phyloP scores from a whole-genome alignment of 306 rosid species.

The Cotoneaster glaucophyllus region DNA sequence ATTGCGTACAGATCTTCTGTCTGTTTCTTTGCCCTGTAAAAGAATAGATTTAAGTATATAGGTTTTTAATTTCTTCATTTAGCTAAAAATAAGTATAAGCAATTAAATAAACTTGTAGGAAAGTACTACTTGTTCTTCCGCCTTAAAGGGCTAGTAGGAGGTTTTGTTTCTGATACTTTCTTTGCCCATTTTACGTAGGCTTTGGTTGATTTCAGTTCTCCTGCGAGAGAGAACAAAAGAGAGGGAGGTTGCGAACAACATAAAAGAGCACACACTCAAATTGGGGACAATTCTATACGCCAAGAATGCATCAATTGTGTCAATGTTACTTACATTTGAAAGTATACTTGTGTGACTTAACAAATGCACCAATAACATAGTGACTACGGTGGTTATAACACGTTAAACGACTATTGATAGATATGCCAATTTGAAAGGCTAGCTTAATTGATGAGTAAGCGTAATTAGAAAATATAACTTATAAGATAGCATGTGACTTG shows the following conservation, averaged over 20 bases:
- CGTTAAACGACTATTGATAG: neutral
- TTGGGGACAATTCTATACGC: neutral
- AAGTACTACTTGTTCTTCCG: constrained; percentile 47
- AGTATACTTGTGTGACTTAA: no score
- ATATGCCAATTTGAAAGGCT: neutral
- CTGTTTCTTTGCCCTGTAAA: constrained; percentile 50
- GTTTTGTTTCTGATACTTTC: constrained; percentile 67
- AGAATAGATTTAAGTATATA: constrained; percentile 12
- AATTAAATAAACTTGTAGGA: neutral
- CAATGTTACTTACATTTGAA: neutral
- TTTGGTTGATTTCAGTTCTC: constrained; percentile 68
- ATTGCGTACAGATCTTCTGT: constrained; percentile 54
- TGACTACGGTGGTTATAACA: neutral
- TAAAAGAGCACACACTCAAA: neutral
- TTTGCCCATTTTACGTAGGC: constrained; percentile 69
- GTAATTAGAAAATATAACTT: neutral
- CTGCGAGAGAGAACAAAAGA: constrained; percentile 17
- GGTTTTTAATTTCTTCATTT: neutral
- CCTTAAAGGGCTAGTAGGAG: constrained; percentile 75
- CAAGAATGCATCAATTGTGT: neutral
- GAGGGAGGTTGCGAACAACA: neutral
- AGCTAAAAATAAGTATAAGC: neutral
- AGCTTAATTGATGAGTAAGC: neutral
- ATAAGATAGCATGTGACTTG: neutral
- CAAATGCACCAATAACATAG: no score